Conservation (phyloP, 2,329 filamentous ascomycete species). For the Calonectria montana region DNA sequence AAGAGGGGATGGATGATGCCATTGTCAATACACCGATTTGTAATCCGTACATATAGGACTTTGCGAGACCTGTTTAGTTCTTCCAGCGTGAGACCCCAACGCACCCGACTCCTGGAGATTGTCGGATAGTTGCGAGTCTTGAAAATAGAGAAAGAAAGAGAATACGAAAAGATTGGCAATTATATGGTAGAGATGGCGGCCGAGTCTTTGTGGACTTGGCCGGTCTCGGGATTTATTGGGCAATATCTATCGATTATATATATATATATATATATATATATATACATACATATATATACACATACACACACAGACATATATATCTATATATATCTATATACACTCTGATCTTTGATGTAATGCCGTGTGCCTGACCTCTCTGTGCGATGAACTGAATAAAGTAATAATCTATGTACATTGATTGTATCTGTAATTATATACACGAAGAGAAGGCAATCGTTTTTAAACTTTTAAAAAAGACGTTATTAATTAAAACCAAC, state of each 20-base stretch:
- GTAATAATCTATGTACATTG: too few relatives aligned
- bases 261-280: too few relatives aligned
- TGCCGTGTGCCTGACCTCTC: neutral
- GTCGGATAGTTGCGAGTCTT: neutral
- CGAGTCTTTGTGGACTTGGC: neutral
- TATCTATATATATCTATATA: too few relatives aligned
- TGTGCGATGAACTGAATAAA: neutral
- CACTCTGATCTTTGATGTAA: neutral
- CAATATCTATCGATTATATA: neutral
- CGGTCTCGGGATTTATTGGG: neutral
- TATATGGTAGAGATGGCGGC: neutral
- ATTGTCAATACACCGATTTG: constrained; percentile 21
- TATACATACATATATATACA: too few relatives aligned
- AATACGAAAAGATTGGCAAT: constrained; percentile 11
- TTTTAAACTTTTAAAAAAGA: too few relatives aligned
- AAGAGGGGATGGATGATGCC: neutral
- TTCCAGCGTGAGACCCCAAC: neutral
- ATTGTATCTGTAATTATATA: too few relatives aligned
- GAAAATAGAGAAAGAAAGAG: neutral
- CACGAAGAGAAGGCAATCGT: too few relatives aligned
- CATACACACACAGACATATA: too few relatives aligned
- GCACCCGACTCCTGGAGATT: constrained; percentile 6
- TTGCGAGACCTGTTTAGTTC: constrained; percentile 17
- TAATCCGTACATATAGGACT: constrained; percentile 27
- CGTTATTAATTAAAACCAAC: too few relatives aligned